Percentiles rank a stretch among this genome's conserved stretches.
phyloP scores from a whole-genome alignment of 306 rosid genomes.

The Glycine tomentella region DNA sequence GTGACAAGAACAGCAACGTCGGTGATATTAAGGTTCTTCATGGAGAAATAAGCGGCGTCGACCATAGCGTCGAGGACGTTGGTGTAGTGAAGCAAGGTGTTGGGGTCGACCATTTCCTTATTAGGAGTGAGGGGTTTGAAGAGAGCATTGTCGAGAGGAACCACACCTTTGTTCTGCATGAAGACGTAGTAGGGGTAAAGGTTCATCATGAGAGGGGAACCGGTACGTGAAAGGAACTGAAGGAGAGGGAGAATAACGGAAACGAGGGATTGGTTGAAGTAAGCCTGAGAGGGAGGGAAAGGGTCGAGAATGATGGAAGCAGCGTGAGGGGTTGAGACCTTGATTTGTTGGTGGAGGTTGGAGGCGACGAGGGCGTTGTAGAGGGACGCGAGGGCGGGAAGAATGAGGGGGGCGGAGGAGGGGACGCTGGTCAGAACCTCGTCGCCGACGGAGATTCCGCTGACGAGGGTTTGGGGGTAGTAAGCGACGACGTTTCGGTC shows the following conservation, averaged over 20 bases:
- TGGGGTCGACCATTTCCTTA: constrained; percentile 97
- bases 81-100: constrained; percentile 87
- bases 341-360: constrained; percentile 70
- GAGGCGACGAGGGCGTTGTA: constrained; percentile 85
- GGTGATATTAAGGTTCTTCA: constrained; percentile 85
- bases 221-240: constrained; percentile 70
- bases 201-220: constrained; percentile 94
- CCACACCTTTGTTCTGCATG: constrained; percentile 94
- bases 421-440: constrained; percentile 83
- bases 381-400: constrained; percentile 78
- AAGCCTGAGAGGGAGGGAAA: constrained; percentile 95
- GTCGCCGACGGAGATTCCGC: constrained; percentile 85
- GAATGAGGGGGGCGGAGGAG: constrained; percentile 72
- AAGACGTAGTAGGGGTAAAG: constrained; percentile 91
- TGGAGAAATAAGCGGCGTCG: constrained; percentile 86
- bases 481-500: constrained; percentile 75
- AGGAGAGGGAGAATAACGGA: constrained; percentile 65
- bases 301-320: constrained; percentile 88
- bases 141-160: constrained; percentile 84
- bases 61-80: constrained; percentile 92
- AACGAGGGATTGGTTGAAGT: constrained; percentile 72
- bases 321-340: constrained; percentile 84
- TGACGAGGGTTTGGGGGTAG: constrained; percentile 79
- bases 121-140: constrained; percentile 86
- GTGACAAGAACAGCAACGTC: constrained; percentile 85